Evolutionary conservation across 2,329 filamentous ascomycete genomes (phyloP).

Genomic region (Colletotrichum sp.): DNA sequence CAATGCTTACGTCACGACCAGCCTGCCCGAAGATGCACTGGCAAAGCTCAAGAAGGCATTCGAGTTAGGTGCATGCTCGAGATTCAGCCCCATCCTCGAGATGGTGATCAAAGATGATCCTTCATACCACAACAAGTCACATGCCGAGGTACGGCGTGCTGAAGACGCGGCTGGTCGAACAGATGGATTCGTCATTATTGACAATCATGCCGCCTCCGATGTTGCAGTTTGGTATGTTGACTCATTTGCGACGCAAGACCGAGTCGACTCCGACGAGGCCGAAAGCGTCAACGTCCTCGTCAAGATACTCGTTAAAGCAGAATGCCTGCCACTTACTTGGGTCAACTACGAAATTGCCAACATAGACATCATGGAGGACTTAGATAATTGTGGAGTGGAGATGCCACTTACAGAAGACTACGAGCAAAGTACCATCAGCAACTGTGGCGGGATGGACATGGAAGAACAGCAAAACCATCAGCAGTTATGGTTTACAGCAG

Average conservation of each 20-base stretch:
- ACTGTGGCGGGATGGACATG: conserved; percentile 16
- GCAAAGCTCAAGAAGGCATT: conserved; percentile 22
- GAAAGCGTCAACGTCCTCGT: conserved; percentile 24
- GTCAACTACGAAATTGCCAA: conserved; percentile 28
- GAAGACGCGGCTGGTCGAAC: conserved; percentile 24
- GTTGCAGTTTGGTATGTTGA: conserved; percentile 27
- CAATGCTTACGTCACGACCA: background rate
- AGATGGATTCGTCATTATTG: conserved; percentile 24
- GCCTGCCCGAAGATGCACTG: background rate
- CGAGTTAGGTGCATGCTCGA: conserved; percentile 23
- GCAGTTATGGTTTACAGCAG: conserved; percentile 15
- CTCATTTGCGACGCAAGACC: conserved; percentile 20
- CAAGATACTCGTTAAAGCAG: conserved; percentile 26
- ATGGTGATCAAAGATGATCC: conserved; percentile 26
- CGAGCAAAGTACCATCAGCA: conserved; percentile 13
- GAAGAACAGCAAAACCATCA: background rate
- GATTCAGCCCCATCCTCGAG: conserved; percentile 24
- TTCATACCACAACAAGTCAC: conserved; percentile 21
- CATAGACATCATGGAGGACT: conserved; percentile 23
- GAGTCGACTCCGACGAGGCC: conserved; percentile 17
- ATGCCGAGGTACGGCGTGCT: conserved; percentile 24
- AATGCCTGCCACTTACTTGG: conserved; percentile 19
- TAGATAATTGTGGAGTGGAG: conserved; percentile 23
- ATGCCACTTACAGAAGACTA: conserved; percentile 16
- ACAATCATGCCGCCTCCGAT: conserved; percentile 8